A percentile compares a stretch with the other conserved stretches of the same genome.
Conservation (phyloP, 768 basidiomycete genomes). For the Trametes sanguinea region DNA sequence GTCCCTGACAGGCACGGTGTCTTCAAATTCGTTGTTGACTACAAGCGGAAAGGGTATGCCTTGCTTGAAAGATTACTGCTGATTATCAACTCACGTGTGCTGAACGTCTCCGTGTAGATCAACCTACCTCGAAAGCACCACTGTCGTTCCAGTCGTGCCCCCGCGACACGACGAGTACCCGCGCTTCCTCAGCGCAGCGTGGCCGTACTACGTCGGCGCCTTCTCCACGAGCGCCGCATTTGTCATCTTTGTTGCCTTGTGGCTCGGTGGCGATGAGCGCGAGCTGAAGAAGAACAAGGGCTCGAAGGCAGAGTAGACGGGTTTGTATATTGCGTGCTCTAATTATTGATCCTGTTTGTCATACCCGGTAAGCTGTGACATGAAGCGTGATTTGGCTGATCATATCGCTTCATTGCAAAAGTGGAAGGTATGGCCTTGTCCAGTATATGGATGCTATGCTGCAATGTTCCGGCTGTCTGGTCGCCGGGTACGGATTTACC, state of each 20-base stretch:
- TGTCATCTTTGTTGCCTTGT: slow-evolving; percentile 82
- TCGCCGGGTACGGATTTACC: too few relatives aligned
- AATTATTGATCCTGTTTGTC: slow-evolving; percentile 1
- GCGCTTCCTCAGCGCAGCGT: slow-evolving; percentile 92
- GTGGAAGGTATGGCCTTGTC: too few relatives aligned
- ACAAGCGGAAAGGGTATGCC: slow-evolving; percentile 84
- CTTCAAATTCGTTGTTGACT: slow-evolving; percentile 93
- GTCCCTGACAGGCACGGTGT: slow-evolving; percentile 96
- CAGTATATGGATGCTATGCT: too few relatives aligned
- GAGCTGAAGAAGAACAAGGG: slow-evolving; percentile 54
- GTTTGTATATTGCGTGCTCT: slow-evolving; percentile 2
- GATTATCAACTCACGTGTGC: neutral
- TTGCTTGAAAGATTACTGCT: neutral
- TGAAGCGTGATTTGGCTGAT: neutral
- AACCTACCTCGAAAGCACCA: slow-evolving; percentile 71
- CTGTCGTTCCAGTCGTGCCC: slow-evolving; percentile 86
- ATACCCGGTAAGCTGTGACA: neutral
- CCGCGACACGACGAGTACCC: slow-evolving; percentile 95
- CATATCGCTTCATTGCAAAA: too few relatives aligned
- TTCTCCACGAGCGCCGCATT: slow-evolving; percentile 87
- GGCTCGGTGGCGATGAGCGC: slow-evolving; percentile 82
- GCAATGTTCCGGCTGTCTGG: too few relatives aligned
- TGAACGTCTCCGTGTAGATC: slow-evolving; percentile 45
- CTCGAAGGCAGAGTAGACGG: slow-evolving; percentile 28
- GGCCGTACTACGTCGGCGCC: slow-evolving; percentile 93